These are phyloP conservation scores for Fusarium drepaniforme DNA, from an alignment of 2,329 filamentous ascomycete species.

Conservation along the genomic window DNA sequence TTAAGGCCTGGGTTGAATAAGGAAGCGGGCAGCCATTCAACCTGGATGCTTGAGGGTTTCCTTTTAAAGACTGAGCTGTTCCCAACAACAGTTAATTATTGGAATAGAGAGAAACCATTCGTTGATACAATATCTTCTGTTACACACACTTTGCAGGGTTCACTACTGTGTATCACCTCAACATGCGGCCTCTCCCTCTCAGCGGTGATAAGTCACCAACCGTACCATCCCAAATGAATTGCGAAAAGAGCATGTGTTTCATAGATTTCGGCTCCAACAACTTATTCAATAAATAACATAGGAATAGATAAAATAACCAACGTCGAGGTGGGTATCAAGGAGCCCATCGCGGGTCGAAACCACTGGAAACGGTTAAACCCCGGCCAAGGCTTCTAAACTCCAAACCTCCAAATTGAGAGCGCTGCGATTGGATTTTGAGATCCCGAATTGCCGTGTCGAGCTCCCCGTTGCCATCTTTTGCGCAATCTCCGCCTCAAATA, in stretches of 20 bases:
- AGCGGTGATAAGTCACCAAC: not conserved
- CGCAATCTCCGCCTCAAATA: constrained; percentile 38
- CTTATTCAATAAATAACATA: not conserved
- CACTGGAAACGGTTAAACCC: constrained; percentile 36
- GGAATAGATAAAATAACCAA: not conserved
- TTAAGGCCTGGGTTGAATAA: not conserved
- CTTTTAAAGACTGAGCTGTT: not conserved
- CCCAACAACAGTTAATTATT: not conserved
- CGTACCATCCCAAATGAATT: not conserved
- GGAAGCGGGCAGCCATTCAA: not conserved
- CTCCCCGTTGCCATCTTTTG: constrained; percentile 20
- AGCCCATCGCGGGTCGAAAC: not conserved
- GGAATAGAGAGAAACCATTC: not conserved
- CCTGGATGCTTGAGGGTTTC: not conserved
- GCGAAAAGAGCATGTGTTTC: not conserved
- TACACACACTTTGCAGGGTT: not conserved
- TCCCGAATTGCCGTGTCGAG: constrained; percentile 32
- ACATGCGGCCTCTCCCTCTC: not conserved
- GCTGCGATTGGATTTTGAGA: constrained; percentile 38
- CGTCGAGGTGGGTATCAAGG: not conserved
- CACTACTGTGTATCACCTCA: not conserved
- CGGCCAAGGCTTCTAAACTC: constrained; percentile 27
- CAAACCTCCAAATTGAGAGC: constrained; percentile 41
- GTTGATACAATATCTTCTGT: not conserved
- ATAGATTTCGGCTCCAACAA: not conserved